Evolutionary conservation across 2,329 filamentous ascomycete genomes (phyloP).

Genomic region (Botryotinia globosa): DNA sequence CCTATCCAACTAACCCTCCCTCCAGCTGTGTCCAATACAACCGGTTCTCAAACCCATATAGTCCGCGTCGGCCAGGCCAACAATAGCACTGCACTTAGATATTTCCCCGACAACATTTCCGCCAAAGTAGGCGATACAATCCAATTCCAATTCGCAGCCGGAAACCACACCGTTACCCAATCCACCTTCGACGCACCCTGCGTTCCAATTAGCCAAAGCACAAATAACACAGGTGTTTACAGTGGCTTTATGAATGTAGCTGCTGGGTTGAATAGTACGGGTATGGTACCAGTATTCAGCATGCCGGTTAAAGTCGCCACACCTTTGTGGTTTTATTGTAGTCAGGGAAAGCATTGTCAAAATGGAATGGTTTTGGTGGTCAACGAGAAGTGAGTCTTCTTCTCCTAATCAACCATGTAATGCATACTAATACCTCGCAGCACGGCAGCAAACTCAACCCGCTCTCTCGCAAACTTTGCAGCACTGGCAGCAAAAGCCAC

Average conservation of each 20-base stretch:
- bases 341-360: slow-evolving; percentile 71
- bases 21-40: slow-evolving; percentile 19
- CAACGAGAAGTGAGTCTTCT: slow-evolving; percentile 49
- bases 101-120: slow-evolving; percentile 63
- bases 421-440: slow-evolving; percentile 23
- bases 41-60: slow-evolving; percentile 51
- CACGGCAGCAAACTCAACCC: slow-evolving; percentile 48
- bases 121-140: slow-evolving; percentile 62
- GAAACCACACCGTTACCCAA: slow-evolving; percentile 78
- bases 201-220: slow-evolving; percentile 52
- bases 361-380: slow-evolving; percentile 43
- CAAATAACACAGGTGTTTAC: slow-evolving; percentile 58
- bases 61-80: slow-evolving; percentile 57
- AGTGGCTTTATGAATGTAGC: slow-evolving; percentile 65
- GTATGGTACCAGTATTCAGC: slow-evolving; percentile 64
- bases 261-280: slow-evolving; percentile 46
- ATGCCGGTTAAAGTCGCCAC: slow-evolving; percentile 65
- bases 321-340: slow-evolving; percentile 79
- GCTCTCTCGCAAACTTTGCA: slow-evolving; percentile 46
- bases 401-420: not conserved
- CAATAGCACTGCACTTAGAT: slow-evolving; percentile 49
- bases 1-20: not conserved
- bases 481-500: slow-evolving; percentile 41
- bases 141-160: slow-evolving; percentile 63
- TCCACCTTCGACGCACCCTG: slow-evolving; percentile 72